Percentiles rank a stretch among this genome's conserved stretches.
These are phyloP conservation scores for Cadophora sp. DNA, from an alignment of 2,329 filamentous ascomycete species.

Conservation along the genomic window DNA sequence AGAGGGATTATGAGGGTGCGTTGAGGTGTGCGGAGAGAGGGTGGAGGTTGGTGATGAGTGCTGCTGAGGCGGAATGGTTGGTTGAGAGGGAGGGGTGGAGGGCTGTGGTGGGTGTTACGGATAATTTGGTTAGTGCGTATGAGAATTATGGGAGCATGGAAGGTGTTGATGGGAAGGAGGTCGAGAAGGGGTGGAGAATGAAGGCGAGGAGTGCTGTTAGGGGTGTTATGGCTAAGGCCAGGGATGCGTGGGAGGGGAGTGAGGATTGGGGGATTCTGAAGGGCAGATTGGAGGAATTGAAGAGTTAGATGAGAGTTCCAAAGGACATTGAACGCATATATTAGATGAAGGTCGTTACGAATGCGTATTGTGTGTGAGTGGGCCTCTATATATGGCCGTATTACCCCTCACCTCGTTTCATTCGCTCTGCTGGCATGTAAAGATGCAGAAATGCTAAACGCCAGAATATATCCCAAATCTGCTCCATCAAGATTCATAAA, in stretches of 20 bases:
- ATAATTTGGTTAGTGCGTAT: conserved; percentile 82
- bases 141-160: conserved; percentile 76
- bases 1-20: conserved; percentile 71
- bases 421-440: not conserved
- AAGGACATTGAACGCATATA: no score
- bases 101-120: conserved; percentile 69
- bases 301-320: conserved; percentile 32
- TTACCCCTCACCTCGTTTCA: no score
- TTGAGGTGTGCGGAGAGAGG: conserved; percentile 87
- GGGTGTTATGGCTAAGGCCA: conserved; percentile 82
- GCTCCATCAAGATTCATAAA: not conserved
- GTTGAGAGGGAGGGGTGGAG: conserved; percentile 59
- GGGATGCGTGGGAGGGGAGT: conserved; percentile 81
- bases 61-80: conserved; percentile 49
- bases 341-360: no score
- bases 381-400: not conserved
- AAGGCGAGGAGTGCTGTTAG: conserved; percentile 87
- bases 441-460: conserved; percentile 3
- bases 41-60: conserved; percentile 71
- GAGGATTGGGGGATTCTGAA: conserved; percentile 69
- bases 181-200: conserved; percentile 84
- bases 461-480: not conserved
- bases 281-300: conserved; percentile 62
- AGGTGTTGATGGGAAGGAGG: conserved; percentile 61
- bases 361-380: not conserved